Percentiles rank a stretch among this genome's conserved stretches.
Conservation (phyloP, 2,329 filamentous ascomycete species). For the Ambrosiella cleistominuta region DNA sequence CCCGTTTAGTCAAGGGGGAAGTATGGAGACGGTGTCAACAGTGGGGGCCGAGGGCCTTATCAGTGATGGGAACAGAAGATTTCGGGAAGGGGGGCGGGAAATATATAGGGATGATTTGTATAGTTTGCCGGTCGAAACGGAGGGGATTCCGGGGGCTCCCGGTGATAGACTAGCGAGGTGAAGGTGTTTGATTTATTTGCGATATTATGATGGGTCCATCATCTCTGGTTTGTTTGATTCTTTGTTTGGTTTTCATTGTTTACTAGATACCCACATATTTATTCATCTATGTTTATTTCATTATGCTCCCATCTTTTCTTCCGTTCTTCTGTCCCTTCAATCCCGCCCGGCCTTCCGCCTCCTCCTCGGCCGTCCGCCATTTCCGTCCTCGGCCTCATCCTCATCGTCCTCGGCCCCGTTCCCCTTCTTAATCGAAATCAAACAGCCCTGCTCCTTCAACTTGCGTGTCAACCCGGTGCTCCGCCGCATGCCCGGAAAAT, state of each 20-base stretch:
- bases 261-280: conserved; percentile 8
- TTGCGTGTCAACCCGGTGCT: conserved; percentile 57
- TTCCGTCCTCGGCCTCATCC: conserved; percentile 21
- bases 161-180: not conserved
- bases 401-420: conserved; percentile 43
- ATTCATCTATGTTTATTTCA: not conserved
- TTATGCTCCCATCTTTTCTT: not conserved
- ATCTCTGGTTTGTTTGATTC: not conserved
- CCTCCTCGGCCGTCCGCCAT: not conserved
- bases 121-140: not conserved
- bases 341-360: not conserved
- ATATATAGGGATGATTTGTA: not conserved
- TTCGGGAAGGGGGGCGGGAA: not conserved
- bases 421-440: conserved; percentile 75
- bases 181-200: not conserved
- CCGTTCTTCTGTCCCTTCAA: not conserved
- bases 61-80: not conserved
- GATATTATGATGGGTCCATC: not conserved
- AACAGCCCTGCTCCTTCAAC: conserved; percentile 62
- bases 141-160: not conserved
- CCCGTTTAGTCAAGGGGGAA: too few relatives aligned
- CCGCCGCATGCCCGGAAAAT: conserved; percentile 69
- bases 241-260: not conserved
- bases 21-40: too few relatives aligned
- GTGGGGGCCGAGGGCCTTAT: too few relatives aligned